Base-by-base conservation (phyloP, 2,329 filamentous ascomycete species). In the Dryadomyces sulphureus region DNA sequence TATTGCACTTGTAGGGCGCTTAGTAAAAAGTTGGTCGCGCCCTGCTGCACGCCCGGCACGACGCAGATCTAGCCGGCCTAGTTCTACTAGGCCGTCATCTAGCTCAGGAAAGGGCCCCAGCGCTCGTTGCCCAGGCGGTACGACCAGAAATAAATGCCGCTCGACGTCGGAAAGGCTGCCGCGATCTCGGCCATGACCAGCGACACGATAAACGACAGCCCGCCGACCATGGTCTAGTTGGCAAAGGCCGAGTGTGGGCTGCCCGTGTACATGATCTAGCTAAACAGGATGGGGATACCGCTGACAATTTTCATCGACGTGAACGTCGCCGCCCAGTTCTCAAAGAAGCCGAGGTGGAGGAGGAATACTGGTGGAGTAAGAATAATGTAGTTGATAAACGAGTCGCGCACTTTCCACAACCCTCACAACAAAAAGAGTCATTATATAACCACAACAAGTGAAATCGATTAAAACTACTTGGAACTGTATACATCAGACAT, bases 51-150 rank as follows among this genome's bases (percentile, higher is more conserved):
- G 7, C 61, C 63, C 1, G 62, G 63, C 0, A 64, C 61, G n/a
- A 63, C 58, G 32, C 54, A 55, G 22, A 61, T 45, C 60, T 59
- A 62, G 22, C 59, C 59, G 12, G 55, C 55, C 57, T 58, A 64
- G 48, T 64, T 64, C 60, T 59, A 65, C 62, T 62, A 64, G 5
- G 60, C 62, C 21, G 62, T 64, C 59, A 64, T 61, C 61, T 62
- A 65, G 32, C 55, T 54, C 14, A 64, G 55, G 45, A 64, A 59
- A 1, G 61, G 62, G 2, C 62, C 62, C 51, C 60, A 62, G 48
- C 56, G 50, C 41, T 56, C 49, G 20, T 62, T 62, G 20, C 61
- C 62, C 2, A 65, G 55, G 19, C 56, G 53, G 50, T 61, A 64
- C 17, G 57, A 52, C 56, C 60, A 64, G 22, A 64, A 60, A 45